phyloP scores from a whole-genome alignment of 768 basidiomycete species.

The Astraeus odoratus region DNA sequence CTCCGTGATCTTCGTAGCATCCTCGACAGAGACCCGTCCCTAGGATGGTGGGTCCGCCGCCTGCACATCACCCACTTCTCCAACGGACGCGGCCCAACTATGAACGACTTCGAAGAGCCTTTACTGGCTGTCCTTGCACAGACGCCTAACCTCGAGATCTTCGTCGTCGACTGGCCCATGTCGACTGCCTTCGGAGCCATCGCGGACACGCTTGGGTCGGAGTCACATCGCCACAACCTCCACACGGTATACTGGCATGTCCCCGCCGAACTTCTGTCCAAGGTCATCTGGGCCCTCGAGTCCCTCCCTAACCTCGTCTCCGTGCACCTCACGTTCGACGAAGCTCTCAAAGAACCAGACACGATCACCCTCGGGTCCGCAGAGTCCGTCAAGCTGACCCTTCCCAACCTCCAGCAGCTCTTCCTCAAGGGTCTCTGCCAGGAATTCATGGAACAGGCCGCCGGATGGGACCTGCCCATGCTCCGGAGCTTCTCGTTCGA shows the following conservation, averaged over 20 bases:
- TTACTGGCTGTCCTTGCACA: constrained; percentile 54
- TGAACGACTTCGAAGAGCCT: constrained; percentile 45
- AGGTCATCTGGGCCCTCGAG: constrained; percentile 67
- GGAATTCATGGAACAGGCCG: constrained; percentile 64
- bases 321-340: constrained; percentile 46
- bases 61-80: constrained; percentile 59
- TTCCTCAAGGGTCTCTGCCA: constrained; percentile 52
- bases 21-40: constrained; percentile 43
- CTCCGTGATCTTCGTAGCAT: constrained; percentile 45
- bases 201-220: constrained; percentile 54
- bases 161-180: constrained; percentile 64
- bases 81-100: constrained; percentile 32
- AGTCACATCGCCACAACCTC: constrained; percentile 42
- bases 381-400: constrained; percentile 42
- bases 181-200: constrained; percentile 51
- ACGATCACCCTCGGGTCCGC: constrained; percentile 55
- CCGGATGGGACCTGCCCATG: constrained; percentile 59
- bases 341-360: constrained; percentile 30
- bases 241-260: constrained; percentile 59
- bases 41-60: constrained; percentile 69
- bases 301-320: constrained; percentile 51
- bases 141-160: constrained; percentile 69
- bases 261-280: constrained; percentile 46
- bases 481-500: constrained; percentile 53
- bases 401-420: constrained; percentile 56